These are phyloP conservation scores for Vitis amurensis DNA, from an alignment of 164 flowering plant species.

Conservation along the genomic window DNA sequence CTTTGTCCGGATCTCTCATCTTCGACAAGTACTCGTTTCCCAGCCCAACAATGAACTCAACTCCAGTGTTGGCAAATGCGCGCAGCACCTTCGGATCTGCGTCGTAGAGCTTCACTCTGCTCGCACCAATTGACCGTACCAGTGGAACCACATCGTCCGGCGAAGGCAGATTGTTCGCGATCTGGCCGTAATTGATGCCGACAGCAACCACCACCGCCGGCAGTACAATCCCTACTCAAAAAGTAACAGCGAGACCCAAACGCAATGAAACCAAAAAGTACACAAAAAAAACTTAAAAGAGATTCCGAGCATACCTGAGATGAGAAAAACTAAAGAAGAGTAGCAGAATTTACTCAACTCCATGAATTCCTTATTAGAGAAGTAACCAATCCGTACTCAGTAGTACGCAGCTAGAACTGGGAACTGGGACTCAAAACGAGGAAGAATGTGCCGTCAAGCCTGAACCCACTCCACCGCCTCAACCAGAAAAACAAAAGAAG, in stretches of 20 bases:
- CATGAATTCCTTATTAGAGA: neutral
- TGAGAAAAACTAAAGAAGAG: constrained; percentile 4
- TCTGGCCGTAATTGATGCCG: constrained; percentile 74
- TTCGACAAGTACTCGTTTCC: constrained; percentile 48
- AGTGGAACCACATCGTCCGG: constrained; percentile 56
- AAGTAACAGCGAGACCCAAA: neutral
- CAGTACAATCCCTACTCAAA: constrained; percentile 13
- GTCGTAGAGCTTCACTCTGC: constrained; percentile 63
- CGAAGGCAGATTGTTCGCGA: constrained; percentile 63
- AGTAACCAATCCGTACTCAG: no score
- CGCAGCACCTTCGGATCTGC: constrained; percentile 55
- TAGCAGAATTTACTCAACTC: constrained; percentile 6
- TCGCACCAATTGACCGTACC: constrained; percentile 48
- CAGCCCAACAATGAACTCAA: constrained; percentile 52
- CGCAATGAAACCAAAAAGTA: neutral
- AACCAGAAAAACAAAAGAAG: no score
- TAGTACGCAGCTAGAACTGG: no score
- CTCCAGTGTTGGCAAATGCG: constrained; percentile 55
- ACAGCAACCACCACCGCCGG: constrained; percentile 28
- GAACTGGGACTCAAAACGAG: neutral
- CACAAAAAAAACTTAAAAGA: no score
- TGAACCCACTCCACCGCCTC: neutral
- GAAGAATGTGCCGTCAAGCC: neutral
- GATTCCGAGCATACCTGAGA: constrained; percentile 3
- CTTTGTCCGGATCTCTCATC: constrained; percentile 43